Base-by-base conservation (phyloP, 2,329 filamentous ascomycete species). In the Pseudogymnoascus pannorum region DNA sequence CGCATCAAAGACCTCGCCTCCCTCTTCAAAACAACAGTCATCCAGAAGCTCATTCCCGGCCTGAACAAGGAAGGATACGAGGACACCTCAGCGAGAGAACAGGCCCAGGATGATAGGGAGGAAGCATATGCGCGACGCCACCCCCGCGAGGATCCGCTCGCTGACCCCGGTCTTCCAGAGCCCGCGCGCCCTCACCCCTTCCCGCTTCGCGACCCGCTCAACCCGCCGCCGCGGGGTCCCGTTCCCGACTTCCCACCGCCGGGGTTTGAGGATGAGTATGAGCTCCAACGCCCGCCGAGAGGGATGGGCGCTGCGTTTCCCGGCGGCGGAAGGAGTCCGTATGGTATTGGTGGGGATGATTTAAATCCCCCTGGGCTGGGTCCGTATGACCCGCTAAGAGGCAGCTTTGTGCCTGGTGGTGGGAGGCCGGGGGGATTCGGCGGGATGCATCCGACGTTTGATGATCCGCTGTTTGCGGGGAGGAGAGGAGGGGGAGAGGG, bases 361-460 rank as follows among this genome's bases (percentile, higher is more conserved):
- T 76, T 97, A 8, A 89, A 97, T 68, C 94, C 94, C 1, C 87
- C 87, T 8, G 91, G 91, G 0, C 77, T 99, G 0, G 92, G 92
- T 0, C 92, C 92, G 0, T 79, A 92, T 68, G 92, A 97, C 73
- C 92, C 93, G 11, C 75, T 97, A 2, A 78, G 89, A 31, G 83
- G 84, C 4, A 81, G 83, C 2, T 83, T 91, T 61, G 83, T 86
- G 5, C 79, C 81, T 22, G 80, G 83, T 57, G 76, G 83, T n/a
- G 74, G 85, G 4, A 78, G 79, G 20, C 76, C 80, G n/a, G 78
- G 79, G 0, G 82, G 86, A 18, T 82, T 82, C 9, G 86, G 88
- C 11, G 94, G 94, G 0, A 99, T 99, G 94, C 90, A 97, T 74
- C 94, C 94, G 0, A 96, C 92, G 0, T 94, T 96, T 72, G 91